Conservation (phyloP, 2,329 filamentous ascomycete genomes). For the Lasiodiplodia gonubiensis region DNA sequence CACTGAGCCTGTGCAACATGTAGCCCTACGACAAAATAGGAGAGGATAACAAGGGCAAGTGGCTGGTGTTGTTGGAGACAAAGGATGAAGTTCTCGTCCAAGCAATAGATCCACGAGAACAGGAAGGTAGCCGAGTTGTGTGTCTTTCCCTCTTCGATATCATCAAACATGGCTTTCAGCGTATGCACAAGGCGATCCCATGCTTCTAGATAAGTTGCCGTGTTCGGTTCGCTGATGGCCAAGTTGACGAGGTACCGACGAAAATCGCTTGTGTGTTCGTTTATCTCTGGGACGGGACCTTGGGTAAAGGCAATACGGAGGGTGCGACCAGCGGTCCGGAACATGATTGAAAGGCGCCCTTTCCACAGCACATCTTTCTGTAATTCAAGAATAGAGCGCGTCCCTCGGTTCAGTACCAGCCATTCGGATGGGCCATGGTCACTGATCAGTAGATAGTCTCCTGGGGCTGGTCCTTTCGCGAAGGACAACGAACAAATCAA, state of each 20-base stretch:
- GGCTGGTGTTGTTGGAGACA: slow-evolving; percentile 26
- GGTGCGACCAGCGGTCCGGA: not conserved
- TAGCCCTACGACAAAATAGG: slow-evolving; percentile 10
- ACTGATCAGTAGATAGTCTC: slow-evolving; percentile 18
- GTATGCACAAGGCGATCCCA: not conserved
- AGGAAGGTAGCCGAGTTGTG: not conserved
- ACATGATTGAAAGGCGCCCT: slow-evolving; percentile 3
- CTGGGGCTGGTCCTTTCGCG: slow-evolving; percentile 2
- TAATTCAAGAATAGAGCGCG: slow-evolving; percentile 8
- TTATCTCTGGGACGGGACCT: not conserved
- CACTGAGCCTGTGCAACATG: not conserved
- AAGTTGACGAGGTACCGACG: not conserved
- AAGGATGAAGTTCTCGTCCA: slow-evolving; percentile 14
- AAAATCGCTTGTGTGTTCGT: not conserved
- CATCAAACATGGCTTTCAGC: not conserved
- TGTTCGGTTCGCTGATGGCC: slow-evolving; percentile 7
- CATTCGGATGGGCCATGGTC: slow-evolving; percentile 12
- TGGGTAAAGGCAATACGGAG: not conserved
- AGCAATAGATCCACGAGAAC: slow-evolving; percentile 22
- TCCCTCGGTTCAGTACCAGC: slow-evolving; percentile 15
- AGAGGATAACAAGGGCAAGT: slow-evolving; percentile 16
- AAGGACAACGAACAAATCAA: not conserved
- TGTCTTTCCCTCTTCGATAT: not conserved
- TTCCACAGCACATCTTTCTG: not conserved
- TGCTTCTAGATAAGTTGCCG: not conserved